Evolutionary conservation across 768 basidiomycete genomes (phyloP).

Genomic region (Heimioporus sp.): DNA sequence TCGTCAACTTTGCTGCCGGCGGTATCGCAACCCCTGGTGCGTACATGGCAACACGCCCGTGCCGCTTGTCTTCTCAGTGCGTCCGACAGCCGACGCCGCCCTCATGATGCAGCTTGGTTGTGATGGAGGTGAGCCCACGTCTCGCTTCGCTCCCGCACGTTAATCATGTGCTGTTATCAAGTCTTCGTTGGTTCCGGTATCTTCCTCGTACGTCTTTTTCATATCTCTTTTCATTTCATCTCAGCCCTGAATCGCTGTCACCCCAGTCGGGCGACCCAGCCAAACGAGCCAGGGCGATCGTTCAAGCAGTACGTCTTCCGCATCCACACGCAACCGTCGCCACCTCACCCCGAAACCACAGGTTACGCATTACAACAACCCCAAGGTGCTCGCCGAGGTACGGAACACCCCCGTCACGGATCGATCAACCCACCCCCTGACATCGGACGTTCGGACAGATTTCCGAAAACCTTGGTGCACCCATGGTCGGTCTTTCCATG

Average conservation of each 20-base stretch:
- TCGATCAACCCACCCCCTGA: conserved; percentile 36
- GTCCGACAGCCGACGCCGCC: conserved; percentile 78
- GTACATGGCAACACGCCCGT: conserved; percentile 13
- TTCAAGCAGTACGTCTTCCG: conserved; percentile 74
- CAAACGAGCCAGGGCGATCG: conserved; percentile 92
- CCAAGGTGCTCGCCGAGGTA: conserved; percentile 87
- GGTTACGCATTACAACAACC: conserved; percentile 95
- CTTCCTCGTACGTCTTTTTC: conserved; percentile 68
- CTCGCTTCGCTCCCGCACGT: background rate
- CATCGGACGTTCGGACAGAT: conserved; percentile 53
- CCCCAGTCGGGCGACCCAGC: conserved; percentile 86
- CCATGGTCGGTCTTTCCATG: conserved; percentile 96
- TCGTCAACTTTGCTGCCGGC: conserved; percentile 96
- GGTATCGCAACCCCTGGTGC: conserved; percentile 89
- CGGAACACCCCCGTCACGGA: conserved; percentile 5
- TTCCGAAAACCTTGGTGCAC: conserved; percentile 79
- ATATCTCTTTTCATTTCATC: background rate
- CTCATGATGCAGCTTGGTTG: conserved; percentile 99
- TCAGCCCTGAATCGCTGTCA: background rate
- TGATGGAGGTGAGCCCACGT: conserved; percentile 73
- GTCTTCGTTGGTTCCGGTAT: conserved; percentile 99
- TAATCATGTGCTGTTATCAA: conserved; percentile 25
- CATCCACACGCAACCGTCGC: background rate
- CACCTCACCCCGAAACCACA: conserved; percentile 25
- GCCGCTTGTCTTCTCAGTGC: background rate